phyloP scores from a whole-genome alignment of 202 grass and related monocot genomes.

The Zizania palustris region DNA sequence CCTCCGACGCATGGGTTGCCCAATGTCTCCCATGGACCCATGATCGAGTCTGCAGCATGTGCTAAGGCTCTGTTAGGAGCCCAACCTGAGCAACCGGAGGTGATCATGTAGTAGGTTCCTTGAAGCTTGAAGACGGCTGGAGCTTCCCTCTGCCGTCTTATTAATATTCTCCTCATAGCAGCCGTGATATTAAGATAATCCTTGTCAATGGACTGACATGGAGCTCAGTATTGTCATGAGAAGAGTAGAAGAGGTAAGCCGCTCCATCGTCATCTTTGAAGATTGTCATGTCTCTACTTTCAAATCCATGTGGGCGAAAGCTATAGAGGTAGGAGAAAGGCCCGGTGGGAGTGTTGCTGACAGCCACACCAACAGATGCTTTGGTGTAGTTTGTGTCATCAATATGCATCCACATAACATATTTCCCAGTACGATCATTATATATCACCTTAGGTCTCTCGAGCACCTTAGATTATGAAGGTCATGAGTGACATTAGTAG shows the following conservation, averaged over 20 bases:
- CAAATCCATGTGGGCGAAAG: constrained; percentile 70
- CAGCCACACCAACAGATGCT: constrained; percentile 68
- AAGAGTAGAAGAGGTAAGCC: constrained; percentile 80
- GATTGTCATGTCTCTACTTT: constrained; percentile 89
- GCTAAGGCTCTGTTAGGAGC: constrained; percentile 73
- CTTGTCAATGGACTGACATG: constrained; percentile 73
- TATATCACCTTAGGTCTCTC: constrained; percentile 91
- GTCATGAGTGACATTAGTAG: constrained; percentile 62
- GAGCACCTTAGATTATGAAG: constrained; percentile 75
- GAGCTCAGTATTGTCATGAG: constrained; percentile 69
- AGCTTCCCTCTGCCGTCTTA: constrained; percentile 75
- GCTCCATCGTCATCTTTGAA: constrained; percentile 80
- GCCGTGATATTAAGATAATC: constrained; percentile 66
- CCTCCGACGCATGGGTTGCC: constrained; percentile 79
- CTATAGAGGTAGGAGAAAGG: constrained; percentile 76
- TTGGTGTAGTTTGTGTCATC: constrained; percentile 82
- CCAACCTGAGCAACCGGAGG: constrained; percentile 87
- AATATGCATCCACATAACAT: constrained; percentile 93
- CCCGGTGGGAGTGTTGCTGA: constrained; percentile 58
- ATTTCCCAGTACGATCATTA: constrained; percentile 64
- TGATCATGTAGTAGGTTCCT: constrained; percentile 88
- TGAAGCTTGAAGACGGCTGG: constrained; percentile 79
- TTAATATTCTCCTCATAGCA: constrained; percentile 61
- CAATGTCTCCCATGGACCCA: constrained; percentile 83
- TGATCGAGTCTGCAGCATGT: constrained; percentile 70